Percentiles rank a stretch among this genome's conserved stretches.
phyloP scores from a whole-genome alignment of 257 asterid genomes.

The Capsicum rhomboideum region DNA sequence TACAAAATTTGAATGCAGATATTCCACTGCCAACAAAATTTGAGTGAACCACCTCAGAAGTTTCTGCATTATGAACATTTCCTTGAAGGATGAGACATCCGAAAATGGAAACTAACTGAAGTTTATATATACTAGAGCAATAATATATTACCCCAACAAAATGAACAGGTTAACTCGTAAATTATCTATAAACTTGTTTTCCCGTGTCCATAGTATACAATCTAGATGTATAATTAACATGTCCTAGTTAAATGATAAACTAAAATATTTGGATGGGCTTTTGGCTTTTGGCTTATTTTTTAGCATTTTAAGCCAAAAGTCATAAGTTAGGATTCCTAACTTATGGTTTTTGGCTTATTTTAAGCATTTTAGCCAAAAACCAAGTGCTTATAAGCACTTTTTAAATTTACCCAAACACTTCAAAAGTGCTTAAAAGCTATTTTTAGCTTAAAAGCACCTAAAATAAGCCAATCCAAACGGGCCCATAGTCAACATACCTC shows the following conservation, averaged over 20 bases:
- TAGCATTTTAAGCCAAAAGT: no score
- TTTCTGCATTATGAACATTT: constrained; percentile 44
- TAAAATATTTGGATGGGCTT: no score
- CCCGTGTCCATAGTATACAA: not conserved
- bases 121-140: not conserved
- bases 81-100: not conserved
- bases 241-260: not conserved
- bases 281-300: no score
- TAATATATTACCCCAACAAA: not conserved
- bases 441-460: no score
- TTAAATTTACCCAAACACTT: no score
- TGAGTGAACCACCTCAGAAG: constrained; percentile 93
- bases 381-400: no score
- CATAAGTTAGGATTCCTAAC: no score
- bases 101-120: not conserved
- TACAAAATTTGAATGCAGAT: constrained; percentile 91
- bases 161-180: not conserved
- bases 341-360: no score
- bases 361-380: no score
- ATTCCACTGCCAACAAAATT: constrained; percentile 84
- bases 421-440: no score
- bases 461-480: no score
- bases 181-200: not conserved
- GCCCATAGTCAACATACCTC: constrained; percentile 55
- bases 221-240: not conserved